Percentiles rank a stretch among this genome's conserved stretches.
Conservation (phyloP, 192 early-diverging fungal genomes). For the Mortierella hygrophila region DNA sequence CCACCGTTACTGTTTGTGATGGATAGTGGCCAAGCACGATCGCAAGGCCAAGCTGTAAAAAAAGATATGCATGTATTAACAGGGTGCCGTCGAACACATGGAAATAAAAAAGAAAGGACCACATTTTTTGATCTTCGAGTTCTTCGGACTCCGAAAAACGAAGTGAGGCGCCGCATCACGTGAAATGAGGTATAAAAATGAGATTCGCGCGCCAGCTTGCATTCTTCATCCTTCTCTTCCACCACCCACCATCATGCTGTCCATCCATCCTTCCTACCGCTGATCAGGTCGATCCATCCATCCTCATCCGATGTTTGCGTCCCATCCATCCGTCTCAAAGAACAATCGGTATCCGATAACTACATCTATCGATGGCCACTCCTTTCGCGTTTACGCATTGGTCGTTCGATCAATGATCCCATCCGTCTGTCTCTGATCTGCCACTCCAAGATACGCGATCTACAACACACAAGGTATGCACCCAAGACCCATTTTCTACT, state of each 20-base stretch:
- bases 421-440: not conserved
- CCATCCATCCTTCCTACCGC: not conserved
- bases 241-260: not conserved
- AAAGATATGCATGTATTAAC: not conserved
- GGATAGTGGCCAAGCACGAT: constrained; percentile 25
- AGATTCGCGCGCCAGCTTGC: not conserved
- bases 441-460: too few species aligned
- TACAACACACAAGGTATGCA: not conserved
- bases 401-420: not conserved
- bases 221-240: not conserved
- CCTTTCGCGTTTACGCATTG: too few species aligned
- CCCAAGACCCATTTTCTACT: not conserved
- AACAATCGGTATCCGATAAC: not conserved
- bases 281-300: constrained; percentile 1
- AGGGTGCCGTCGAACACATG: not conserved
- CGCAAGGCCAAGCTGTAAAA: constrained; percentile 30
- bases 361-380: too few species aligned
- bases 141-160: not conserved
- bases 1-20: not conserved
- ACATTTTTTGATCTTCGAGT: not conserved
- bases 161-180: not conserved
- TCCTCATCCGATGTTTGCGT: not conserved
- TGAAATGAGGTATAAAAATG: not conserved
- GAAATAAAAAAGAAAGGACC: not conserved
- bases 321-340: not conserved